Conservation (phyloP, 495 filamentous ascomycete species). For the Talaromyces trachyspermus region DNA sequence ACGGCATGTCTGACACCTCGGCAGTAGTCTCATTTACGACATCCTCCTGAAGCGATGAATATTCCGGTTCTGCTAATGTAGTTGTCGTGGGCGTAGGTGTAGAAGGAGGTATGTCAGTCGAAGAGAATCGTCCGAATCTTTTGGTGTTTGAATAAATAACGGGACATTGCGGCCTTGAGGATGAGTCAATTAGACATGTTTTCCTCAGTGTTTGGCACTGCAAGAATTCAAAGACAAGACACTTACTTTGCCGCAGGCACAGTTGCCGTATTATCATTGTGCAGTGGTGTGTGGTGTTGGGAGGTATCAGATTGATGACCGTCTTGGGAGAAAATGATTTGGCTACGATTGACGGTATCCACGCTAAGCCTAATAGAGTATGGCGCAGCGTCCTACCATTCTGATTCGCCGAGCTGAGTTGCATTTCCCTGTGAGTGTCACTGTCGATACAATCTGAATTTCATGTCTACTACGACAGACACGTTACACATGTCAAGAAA, state of each 20-base stretch:
- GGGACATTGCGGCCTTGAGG: conserved; percentile 41
- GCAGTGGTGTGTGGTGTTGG: neutral
- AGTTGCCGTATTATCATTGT: conserved; percentile 41
- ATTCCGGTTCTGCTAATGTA: neutral
- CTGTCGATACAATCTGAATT: too few relatives aligned
- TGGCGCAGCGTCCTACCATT: too few relatives aligned
- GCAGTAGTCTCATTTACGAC: too few relatives aligned
- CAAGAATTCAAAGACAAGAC: neutral
- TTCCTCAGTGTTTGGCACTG: neutral
- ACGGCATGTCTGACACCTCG: too few relatives aligned
- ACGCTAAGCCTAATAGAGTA: neutral
- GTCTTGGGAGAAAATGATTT: conserved; percentile 2
- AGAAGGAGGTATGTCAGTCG: conserved; percentile 16
- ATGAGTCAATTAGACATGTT: conserved; percentile 2
- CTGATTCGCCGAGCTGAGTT: too few relatives aligned
- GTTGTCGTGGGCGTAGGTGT: neutral
- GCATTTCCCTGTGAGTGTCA: too few relatives aligned
- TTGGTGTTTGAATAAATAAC: conserved; percentile 30
- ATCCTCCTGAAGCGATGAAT: neutral
- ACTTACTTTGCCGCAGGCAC: conserved; percentile 39
- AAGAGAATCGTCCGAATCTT: conserved; percentile 30
- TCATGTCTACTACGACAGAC: too few relatives aligned
- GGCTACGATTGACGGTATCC: neutral
- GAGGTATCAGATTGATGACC: neutral
- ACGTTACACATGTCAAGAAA: neutral